A percentile compares a stretch with the other conserved stretches of the same genome.
Conservation (phyloP, 2,329 filamentous ascomycete species). For the Gyromitra esculenta region DNA sequence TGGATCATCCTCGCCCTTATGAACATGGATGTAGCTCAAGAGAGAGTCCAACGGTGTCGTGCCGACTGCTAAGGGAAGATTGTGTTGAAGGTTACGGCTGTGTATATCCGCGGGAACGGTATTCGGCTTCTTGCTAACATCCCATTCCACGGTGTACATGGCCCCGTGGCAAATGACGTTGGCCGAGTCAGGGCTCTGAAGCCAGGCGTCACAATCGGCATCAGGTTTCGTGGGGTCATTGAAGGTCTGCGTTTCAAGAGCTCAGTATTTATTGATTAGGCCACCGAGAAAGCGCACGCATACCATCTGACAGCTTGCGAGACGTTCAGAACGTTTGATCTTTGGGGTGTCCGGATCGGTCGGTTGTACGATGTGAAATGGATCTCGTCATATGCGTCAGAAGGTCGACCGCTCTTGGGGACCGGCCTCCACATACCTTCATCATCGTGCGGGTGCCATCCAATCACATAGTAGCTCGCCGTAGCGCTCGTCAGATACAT, state of each 20-base stretch:
- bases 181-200: conserved; percentile 29
- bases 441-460: conserved; percentile 60
- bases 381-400: conserved; percentile 43
- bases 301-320: conserved; percentile 57
- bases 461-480: conserved; percentile 62
- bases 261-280: not conserved
- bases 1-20: conserved; percentile 47
- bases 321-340: conserved; percentile 17
- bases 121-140: conserved; percentile 57
- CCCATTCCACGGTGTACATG: conserved; percentile 62
- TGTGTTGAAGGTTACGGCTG: conserved; percentile 1
- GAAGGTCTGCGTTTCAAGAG: conserved; percentile 23
- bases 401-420: not conserved
- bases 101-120: conserved; percentile 59
- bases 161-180: conserved; percentile 60
- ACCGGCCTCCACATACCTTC: conserved; percentile 24
- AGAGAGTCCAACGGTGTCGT: conserved; percentile 62
- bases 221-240: conserved; percentile 50
- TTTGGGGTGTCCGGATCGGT: not conserved
- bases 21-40: conserved; percentile 59
- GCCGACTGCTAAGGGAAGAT: conserved; percentile 59
- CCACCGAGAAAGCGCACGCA: not conserved
- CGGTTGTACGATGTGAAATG: not conserved
- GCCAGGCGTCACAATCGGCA: conserved; percentile 40
- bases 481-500: conserved; percentile 57